These are phyloP conservation scores for Perilla frutescens DNA, from an alignment of 257 asterid genomes.

Conservation along the genomic window DNA sequence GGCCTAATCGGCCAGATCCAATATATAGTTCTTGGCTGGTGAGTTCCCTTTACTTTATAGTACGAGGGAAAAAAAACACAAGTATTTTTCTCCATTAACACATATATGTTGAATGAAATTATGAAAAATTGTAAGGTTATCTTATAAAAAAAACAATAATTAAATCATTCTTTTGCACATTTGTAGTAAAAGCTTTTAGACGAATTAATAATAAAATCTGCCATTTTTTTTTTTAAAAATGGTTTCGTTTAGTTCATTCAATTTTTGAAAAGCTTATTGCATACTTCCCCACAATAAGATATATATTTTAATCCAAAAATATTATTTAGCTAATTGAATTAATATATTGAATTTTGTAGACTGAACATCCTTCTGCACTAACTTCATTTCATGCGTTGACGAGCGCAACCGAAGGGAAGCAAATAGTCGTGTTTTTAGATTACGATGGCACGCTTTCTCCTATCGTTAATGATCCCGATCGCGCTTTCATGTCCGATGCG, in stretches of 20 bases:
- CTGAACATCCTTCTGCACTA: slow-evolving; percentile 69
- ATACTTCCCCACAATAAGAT: no score
- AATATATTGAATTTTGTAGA: slow-evolving; percentile 34
- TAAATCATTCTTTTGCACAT: no score
- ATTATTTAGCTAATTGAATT: background rate
- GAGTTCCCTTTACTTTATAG: slow-evolving; percentile 16
- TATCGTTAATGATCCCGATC: slow-evolving; percentile 73
- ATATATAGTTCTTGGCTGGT: slow-evolving; percentile 67
- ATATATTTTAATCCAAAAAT: background rate
- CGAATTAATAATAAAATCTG: no score
- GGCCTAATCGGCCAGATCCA: slow-evolving; percentile 25
- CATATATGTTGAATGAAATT: no score
- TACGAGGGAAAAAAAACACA: no score
- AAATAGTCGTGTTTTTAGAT: slow-evolving; percentile 74
- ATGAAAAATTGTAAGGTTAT: no score
- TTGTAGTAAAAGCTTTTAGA: no score
- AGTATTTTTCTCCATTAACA: background rate
- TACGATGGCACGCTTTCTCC: slow-evolving; percentile 90
- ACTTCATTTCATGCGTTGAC: slow-evolving; percentile 48
- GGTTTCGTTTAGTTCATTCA: no score
- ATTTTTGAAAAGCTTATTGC: no score
- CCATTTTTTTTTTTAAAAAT: no score
- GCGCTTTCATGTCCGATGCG: slow-evolving; percentile 83
- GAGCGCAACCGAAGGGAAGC: slow-evolving; percentile 42
- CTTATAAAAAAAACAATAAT: no score